phyloP scores from a whole-genome alignment of 2,329 filamentous ascomycete genomes.

The Dryadomyces sulphureus region DNA sequence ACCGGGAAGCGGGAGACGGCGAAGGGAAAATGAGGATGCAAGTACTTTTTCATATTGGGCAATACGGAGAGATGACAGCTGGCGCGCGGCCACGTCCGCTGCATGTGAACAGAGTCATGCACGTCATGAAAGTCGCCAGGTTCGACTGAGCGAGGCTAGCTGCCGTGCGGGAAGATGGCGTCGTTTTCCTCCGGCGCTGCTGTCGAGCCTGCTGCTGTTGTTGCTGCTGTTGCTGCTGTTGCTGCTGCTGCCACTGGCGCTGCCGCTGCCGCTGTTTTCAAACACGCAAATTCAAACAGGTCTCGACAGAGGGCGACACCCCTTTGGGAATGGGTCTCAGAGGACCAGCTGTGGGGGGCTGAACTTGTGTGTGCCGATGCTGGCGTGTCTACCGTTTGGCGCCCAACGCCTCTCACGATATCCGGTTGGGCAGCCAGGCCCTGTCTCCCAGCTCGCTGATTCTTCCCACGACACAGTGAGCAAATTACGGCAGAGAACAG shows the following conservation, averaged over 20 bases:
- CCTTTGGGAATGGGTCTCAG: not conserved
- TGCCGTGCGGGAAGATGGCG: not conserved
- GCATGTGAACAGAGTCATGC: slow-evolving; percentile 1
- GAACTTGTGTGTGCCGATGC: not conserved
- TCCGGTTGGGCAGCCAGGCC: not conserved
- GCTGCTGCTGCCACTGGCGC: too few relatives aligned
- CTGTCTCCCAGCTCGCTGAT: too few relatives aligned
- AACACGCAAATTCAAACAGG: too few relatives aligned
- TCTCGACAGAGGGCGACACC: too few relatives aligned
- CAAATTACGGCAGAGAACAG: not conserved
- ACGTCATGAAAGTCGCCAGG: not conserved
- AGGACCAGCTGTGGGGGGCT: not conserved
- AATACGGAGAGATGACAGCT: slow-evolving; percentile 7
- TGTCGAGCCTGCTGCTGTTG: too few relatives aligned
- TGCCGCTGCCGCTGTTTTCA: too few relatives aligned
- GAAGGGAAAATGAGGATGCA: not conserved
- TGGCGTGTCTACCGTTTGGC: not conserved
- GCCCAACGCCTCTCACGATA: not conserved
- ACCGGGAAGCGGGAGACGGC: too few relatives aligned
- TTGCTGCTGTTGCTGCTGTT: too few relatives aligned
- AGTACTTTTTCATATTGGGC: not conserved
- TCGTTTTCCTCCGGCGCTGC: too few relatives aligned
- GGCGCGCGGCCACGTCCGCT: slow-evolving; percentile 2
- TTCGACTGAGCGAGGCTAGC: not conserved
- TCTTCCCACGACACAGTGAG: not conserved